Evolutionary conservation across 305 asterid species (phyloP).

Genomic region (Salvia sclarea): DNA sequence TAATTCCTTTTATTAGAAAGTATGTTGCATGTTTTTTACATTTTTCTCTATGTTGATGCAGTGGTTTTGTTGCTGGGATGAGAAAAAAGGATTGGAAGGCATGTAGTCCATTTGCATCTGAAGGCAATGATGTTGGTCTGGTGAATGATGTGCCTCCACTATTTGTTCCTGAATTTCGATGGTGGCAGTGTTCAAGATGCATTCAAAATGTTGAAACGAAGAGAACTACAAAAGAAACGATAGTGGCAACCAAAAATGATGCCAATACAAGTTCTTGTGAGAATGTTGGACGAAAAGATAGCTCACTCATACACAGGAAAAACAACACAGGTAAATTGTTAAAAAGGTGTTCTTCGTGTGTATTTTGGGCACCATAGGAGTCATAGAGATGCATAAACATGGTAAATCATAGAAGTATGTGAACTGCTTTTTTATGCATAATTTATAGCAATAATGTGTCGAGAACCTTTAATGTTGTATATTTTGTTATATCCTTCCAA

Average conservation of each 20-base stretch:
- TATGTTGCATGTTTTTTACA: constrained; percentile 9
- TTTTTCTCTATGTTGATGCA: constrained; percentile 43
- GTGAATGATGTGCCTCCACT: constrained; percentile 53
- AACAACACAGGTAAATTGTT: constrained; percentile 28
- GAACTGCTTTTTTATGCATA: too few species aligned
- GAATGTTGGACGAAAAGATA: constrained; percentile 26
- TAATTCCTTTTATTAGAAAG: background rate
- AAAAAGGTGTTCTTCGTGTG: background rate
- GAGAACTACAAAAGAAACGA: constrained; percentile 32
- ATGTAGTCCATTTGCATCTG: constrained; percentile 50
- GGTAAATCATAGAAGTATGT: background rate
- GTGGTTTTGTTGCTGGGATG: constrained; percentile 71
- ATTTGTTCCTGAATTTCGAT: constrained; percentile 45
- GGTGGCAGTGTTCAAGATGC: constrained; percentile 59
- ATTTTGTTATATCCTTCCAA: constrained; percentile 10
- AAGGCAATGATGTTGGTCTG: constrained; percentile 23
- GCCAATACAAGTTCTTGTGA: constrained; percentile 30
- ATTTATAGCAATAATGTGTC: background rate
- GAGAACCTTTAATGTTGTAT: background rate
- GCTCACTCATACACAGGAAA: constrained; percentile 15
- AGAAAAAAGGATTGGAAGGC: constrained; percentile 46
- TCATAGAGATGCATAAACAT: background rate
- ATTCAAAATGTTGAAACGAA: constrained; percentile 23
- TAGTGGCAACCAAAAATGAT: constrained; percentile 26
- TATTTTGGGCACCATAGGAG: background rate